Conservation (phyloP, 352 stramenopile genomes). For the Phytophthora pini region DNA sequence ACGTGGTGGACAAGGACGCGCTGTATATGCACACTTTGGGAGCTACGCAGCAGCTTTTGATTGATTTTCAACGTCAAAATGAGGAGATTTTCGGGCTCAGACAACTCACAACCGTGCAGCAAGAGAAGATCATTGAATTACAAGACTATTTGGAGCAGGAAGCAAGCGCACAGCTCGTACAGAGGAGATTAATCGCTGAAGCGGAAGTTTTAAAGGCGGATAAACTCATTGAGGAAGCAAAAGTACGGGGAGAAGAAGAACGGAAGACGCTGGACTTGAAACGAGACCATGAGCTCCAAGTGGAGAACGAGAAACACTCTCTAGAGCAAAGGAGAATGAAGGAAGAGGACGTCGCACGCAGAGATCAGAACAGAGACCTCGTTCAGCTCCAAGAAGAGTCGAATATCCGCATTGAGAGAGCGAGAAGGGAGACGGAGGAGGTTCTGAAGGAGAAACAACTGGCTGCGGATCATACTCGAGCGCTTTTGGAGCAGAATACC, state of each 20-base stretch:
- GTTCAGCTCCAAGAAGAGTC: slow-evolving; percentile 70
- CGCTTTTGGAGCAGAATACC: slow-evolving; percentile 65
- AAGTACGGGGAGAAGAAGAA: slow-evolving; percentile 57
- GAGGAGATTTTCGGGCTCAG: slow-evolving; percentile 43
- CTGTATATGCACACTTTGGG: slow-evolving; percentile 94
- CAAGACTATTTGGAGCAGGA: slow-evolving; percentile 68
- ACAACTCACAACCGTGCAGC: slow-evolving; percentile 32
- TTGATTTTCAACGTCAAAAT: slow-evolving; percentile 36
- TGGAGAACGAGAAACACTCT: slow-evolving; percentile 58
- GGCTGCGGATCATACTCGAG: slow-evolving; percentile 49
- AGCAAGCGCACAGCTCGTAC: slow-evolving; percentile 61
- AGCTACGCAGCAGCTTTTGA: slow-evolving; percentile 86
- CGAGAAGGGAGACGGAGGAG: slow-evolving; percentile 64
- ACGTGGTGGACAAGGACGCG: slow-evolving; percentile 88
- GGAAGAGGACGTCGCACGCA: slow-evolving; percentile 49
- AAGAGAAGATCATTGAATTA: slow-evolving; percentile 47
- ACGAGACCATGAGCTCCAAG: slow-evolving; percentile 50
- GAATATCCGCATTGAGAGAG: slow-evolving; percentile 60
- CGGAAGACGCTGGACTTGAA: slow-evolving; percentile 55
- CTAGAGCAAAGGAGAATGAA: slow-evolving; percentile 56
- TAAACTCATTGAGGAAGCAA: slow-evolving; percentile 49
- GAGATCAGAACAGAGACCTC: slow-evolving; percentile 62
- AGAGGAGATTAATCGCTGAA: slow-evolving; percentile 68
- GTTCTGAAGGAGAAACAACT: slow-evolving; percentile 68
- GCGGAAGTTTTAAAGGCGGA: slow-evolving; percentile 41